Percentiles rank a stretch among this genome's conserved stretches.
Evolutionary conservation across 139 green algal species (phyloP).

Genomic region (Desmodesmus armatus): DNA sequence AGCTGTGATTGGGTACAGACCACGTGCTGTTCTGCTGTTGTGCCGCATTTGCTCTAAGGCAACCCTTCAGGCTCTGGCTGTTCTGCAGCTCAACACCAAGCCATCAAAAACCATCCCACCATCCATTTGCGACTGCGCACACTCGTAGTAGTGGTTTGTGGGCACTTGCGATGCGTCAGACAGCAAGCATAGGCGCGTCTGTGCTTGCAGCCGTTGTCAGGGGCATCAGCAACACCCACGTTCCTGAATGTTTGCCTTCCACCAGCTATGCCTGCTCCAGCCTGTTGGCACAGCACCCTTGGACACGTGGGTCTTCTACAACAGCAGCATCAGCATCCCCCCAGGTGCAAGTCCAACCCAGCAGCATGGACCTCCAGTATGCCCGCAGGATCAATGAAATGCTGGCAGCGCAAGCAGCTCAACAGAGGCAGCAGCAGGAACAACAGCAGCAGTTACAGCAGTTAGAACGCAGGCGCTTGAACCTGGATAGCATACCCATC

Average conservation of each 20-base stretch:
- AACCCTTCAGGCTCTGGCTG: no score
- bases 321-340: neutral
- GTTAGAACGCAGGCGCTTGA: slow-evolving; percentile 11
- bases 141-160: no score
- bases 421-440: neutral
- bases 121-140: no score
- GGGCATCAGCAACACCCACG: slow-evolving; percentile 23
- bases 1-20: no score
- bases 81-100: no score
- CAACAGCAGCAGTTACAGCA: slow-evolving; percentile 32
- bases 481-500: slow-evolving; percentile 44
- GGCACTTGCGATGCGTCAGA: no score
- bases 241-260: slow-evolving; percentile 14
- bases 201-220: no score
- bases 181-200: no score
- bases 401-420: neutral
- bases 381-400: slow-evolving; percentile 33
- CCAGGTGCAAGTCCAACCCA: neutral
- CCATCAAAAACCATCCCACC: no score
- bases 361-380: slow-evolving; percentile 20
- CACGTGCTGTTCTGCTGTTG: no score
- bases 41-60: no score
- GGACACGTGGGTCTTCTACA: neutral
- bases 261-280: slow-evolving; percentile 23
- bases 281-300: no score